phyloP scores from a whole-genome alignment of 2,329 filamentous ascomycete genomes.

The Aureobasidium pullulans region DNA sequence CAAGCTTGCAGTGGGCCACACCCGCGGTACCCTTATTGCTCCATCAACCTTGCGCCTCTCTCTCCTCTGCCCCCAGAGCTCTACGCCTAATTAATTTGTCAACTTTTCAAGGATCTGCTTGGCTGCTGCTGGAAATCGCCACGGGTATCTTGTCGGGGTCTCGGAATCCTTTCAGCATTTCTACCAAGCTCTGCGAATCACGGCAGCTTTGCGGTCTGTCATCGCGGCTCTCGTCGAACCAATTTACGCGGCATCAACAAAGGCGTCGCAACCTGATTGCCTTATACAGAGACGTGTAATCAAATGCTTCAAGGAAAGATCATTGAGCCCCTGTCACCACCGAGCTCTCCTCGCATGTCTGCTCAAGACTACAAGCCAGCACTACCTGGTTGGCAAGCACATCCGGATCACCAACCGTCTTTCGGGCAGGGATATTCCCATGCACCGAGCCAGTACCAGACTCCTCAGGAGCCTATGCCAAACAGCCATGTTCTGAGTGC shows the following conservation, averaged over 20 bases:
- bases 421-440: constrained; percentile 13
- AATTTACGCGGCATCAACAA: constrained; percentile 8
- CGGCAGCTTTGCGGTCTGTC: constrained; percentile 9
- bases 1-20: constrained; percentile 11
- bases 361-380: constrained; percentile 35
- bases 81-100: constrained; percentile 6
- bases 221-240: not conserved
- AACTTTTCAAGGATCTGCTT: constrained; percentile 1
- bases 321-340: constrained; percentile 42
- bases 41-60: constrained; percentile 9
- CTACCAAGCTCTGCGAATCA: constrained; percentile 9
- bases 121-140: not conserved
- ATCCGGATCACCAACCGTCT: constrained; percentile 24
- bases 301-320: constrained; percentile 36
- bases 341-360: constrained; percentile 45
- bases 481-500: not conserved
- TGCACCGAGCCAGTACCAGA: not conserved
- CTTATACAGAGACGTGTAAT: constrained; percentile 9
- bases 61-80: not conserved
- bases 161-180: not conserved
- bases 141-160: not conserved
- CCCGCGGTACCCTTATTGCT: constrained; percentile 9
- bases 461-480: constrained; percentile 2
- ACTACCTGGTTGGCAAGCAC: constrained; percentile 38
- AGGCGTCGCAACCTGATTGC: constrained; percentile 1